These are phyloP conservation scores for Sextonia rubra DNA, from an alignment of 164 flowering plant species.

Conservation along the genomic window DNA sequence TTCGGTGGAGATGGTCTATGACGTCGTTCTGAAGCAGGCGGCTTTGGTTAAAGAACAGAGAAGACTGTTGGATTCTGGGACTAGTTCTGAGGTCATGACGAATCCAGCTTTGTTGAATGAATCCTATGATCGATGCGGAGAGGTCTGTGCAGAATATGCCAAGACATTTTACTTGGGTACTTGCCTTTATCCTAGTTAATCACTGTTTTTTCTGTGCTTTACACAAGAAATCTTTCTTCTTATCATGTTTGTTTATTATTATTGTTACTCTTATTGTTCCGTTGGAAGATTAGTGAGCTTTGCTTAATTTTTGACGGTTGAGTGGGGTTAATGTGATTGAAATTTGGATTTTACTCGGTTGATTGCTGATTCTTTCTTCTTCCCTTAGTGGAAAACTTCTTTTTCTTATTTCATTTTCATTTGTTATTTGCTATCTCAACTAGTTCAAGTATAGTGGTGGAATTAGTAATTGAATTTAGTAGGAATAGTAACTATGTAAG, in stretches of 20 bases:
- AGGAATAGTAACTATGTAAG: neutral
- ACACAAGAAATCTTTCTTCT: neutral
- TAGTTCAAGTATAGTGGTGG: too few species aligned
- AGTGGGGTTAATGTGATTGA: too few species aligned
- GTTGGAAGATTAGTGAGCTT: too few species aligned
- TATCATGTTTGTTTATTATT: too few species aligned
- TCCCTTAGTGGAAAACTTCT: neutral
- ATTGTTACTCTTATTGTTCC: too few species aligned
- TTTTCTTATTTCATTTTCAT: neutral
- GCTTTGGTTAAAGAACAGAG: constrained; percentile 53
- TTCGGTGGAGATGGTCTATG: constrained; percentile 65
- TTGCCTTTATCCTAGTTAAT: constrained; percentile 2
- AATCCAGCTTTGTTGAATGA: constrained; percentile 14
- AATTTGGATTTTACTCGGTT: too few species aligned
- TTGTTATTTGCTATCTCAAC: neutral
- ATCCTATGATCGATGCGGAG: constrained; percentile 22
- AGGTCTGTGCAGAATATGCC: constrained; percentile 23
- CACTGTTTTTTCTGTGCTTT: neutral
- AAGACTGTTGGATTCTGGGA: constrained; percentile 12
- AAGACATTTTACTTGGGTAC: constrained; percentile 29
- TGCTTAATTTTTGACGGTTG: too few species aligned
- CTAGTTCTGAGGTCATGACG: constrained; percentile 4
- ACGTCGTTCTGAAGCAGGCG: constrained; percentile 83
- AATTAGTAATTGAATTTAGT: too few species aligned
- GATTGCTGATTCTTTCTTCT: too few species aligned